Percentiles rank a stretch among this genome's conserved stretches.
Evolutionary conservation across 805 yeast genomes (phyloP).

Genomic region (Starmerella floricola): DNA sequence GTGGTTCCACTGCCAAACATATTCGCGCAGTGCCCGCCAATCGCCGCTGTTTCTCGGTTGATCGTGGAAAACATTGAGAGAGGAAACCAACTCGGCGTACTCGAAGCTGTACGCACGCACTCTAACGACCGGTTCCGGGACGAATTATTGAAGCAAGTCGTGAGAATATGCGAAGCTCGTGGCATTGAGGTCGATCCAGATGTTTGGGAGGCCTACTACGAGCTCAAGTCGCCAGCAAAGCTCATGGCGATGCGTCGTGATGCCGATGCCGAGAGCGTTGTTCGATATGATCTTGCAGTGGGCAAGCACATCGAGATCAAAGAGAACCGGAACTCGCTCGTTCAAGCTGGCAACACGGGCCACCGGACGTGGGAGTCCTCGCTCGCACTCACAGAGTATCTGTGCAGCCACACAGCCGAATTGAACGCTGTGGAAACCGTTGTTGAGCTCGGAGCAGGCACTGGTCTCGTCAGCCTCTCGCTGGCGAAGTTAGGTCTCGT

Average conservation of each 20-base stretch:
- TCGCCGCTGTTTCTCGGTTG: slow-evolving; percentile 10
- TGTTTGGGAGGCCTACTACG: slow-evolving; percentile 15
- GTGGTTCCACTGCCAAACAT: slow-evolving; percentile 9
- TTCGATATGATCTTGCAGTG: slow-evolving; percentile 8
- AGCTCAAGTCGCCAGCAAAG: slow-evolving; percentile 8
- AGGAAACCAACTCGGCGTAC: slow-evolving; percentile 2
- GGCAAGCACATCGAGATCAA: slow-evolving; percentile 1
- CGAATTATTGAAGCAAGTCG: slow-evolving; percentile 4
- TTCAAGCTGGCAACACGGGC: slow-evolving; percentile 16
- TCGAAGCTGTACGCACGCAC: slow-evolving; percentile 1
- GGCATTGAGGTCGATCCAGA: slow-evolving; percentile 11
- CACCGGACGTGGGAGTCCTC: slow-evolving; percentile 21
- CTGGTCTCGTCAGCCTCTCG: slow-evolving; percentile 19
- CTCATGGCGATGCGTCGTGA: not conserved
- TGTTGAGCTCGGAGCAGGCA: slow-evolving; percentile 19
- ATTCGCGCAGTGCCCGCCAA: slow-evolving; percentile 14
- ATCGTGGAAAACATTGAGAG: not conserved
- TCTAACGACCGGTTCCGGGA: slow-evolving; percentile 5
- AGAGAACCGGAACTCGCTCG: slow-evolving; percentile 13
- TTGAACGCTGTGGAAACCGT: not conserved
- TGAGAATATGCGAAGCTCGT: not conserved
- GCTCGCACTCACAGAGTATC: slow-evolving; percentile 13
- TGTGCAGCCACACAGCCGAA: slow-evolving; percentile 1
- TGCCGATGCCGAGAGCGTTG: not conserved
- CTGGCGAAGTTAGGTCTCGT: slow-evolving; percentile 6